Conservation (phyloP, 2,329 filamentous ascomycete species). For the Penicillium sp. region DNA sequence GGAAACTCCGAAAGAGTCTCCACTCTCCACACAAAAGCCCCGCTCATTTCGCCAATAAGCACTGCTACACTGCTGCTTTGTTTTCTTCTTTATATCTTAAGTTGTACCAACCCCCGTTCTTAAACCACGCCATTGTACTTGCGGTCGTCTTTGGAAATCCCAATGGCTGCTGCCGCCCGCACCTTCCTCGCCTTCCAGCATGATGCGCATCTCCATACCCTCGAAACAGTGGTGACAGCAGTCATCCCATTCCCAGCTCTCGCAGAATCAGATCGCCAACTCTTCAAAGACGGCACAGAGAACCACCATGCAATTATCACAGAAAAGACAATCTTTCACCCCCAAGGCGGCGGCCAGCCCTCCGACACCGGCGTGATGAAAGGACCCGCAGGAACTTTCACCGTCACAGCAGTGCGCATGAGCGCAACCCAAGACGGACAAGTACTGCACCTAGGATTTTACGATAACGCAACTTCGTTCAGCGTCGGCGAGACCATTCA, state of each 20-base stretch:
- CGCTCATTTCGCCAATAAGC: not conserved
- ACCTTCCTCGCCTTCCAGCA: slow-evolving; percentile 34
- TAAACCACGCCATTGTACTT: not conserved
- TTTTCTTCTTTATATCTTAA: not conserved
- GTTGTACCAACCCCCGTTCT: not conserved
- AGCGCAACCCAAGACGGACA: slow-evolving; percentile 24
- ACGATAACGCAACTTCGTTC: slow-evolving; percentile 30
- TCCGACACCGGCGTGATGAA: slow-evolving; percentile 61
- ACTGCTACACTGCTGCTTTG: not conserved
- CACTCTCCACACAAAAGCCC: not conserved
- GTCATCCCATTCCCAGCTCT: slow-evolving; percentile 50
- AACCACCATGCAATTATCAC: slow-evolving; percentile 58
- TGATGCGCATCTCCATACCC: slow-evolving; percentile 39
- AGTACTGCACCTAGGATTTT: slow-evolving; percentile 64
- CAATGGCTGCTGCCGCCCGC: slow-evolving; percentile 7
- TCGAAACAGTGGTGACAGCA: slow-evolving; percentile 45
- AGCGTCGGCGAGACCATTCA: slow-evolving; percentile 43
- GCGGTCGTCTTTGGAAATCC: not conserved
- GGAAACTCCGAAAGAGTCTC: not conserved
- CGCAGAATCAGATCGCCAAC: slow-evolving; percentile 48
- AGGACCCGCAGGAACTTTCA: not conserved
- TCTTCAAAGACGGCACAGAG: slow-evolving; percentile 56
- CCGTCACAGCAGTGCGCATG: slow-evolving; percentile 3
- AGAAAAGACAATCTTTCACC: slow-evolving; percentile 66
- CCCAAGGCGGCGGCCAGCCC: slow-evolving; percentile 70